A percentile compares a stretch with the other conserved stretches of the same genome.
phyloP scores from a whole-genome alignment of 495 filamentous ascomycete genomes.

The Podospora fimiseda region DNA sequence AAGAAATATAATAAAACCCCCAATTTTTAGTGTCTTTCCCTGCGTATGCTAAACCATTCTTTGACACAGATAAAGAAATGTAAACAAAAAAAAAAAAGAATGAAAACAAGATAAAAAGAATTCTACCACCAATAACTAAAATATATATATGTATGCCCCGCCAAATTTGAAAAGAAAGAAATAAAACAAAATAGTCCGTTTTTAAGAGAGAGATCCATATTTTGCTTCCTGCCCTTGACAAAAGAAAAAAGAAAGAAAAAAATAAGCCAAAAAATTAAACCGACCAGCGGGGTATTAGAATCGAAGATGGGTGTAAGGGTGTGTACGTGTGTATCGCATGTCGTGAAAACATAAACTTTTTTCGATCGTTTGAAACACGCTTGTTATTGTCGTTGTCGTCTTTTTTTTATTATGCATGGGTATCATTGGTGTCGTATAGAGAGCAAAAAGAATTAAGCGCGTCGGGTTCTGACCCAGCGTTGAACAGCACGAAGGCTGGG shows the following conservation, averaged over 20 bases:
- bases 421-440: not conserved
- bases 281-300: not conserved
- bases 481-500: constrained; percentile 49
- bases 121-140: not conserved
- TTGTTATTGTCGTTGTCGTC: too few species aligned
- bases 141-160: not conserved
- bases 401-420: not conserved
- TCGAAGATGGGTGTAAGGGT: not conserved
- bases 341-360: not conserved
- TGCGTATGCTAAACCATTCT: constrained; percentile 16
- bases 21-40: constrained; percentile 2
- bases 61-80: not conserved
- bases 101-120: not conserved
- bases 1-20: constrained; percentile 5
- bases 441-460: constrained; percentile 8
- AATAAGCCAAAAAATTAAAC: not conserved
- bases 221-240: not conserved
- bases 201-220: not conserved
- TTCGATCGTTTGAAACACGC: too few species aligned
- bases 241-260: not conserved
- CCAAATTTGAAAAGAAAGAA: not conserved
- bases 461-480: constrained; percentile 44
- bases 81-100: constrained; percentile 7
- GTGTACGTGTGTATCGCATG: not conserved
- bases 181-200: not conserved